Evolutionary conservation across 345 rosid genomes (phyloP), one percentile per base, ranked within the genome.

Genomic region (Physaria fendleri): DNA sequence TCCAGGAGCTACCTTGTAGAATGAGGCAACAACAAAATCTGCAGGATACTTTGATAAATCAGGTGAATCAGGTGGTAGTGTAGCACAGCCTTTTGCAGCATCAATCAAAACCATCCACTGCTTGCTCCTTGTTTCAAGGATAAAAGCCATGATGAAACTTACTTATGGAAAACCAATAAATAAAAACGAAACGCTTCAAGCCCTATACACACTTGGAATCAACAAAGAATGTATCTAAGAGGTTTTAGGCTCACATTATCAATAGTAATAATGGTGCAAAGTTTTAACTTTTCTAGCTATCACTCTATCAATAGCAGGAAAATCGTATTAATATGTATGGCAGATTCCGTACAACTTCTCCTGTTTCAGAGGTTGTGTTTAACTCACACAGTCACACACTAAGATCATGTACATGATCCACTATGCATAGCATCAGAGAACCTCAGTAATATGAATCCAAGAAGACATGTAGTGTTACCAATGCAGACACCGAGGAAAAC

Each of bases 41-140:
- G 87, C 97, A 69, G 90, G 89, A 68, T 76, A 83, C 40, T 76
- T 75, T 1, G 82, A 84, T 68, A 92, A 77, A 81, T 92, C 82
- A 27, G 91, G 95, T 42, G 94, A 77, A 81, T 92, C 82, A 27
- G 91, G 95, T 42, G 94, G 95, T 27, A 76, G 69, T 20, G 95
- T 80, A 3, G 84, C 82, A 79, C 76, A 85, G 62, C 98, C 98
- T 78, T 92, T 92, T 56, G 98, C 98, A 76, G 98, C 95, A 82
- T 92, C 98, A 59, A 92, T 74, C 74, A 88, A 69, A 60, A 88
- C 86, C 97, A 89, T 81, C 95, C 95, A 88, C 37, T 48, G 71
- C 24, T 84, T 80, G 82, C 94, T 89, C 68, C 29, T 62, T 40
- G 7, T 28, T 17, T 30, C 28, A 62, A 13, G 22, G 9, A 15